A percentile compares a stretch with the other conserved stretches of the same genome.
These are phyloP conservation scores for Arthrobotrys entomopaga DNA, from an alignment of 2,329 filamentous ascomycete genomes.

Conservation along the genomic window DNA sequence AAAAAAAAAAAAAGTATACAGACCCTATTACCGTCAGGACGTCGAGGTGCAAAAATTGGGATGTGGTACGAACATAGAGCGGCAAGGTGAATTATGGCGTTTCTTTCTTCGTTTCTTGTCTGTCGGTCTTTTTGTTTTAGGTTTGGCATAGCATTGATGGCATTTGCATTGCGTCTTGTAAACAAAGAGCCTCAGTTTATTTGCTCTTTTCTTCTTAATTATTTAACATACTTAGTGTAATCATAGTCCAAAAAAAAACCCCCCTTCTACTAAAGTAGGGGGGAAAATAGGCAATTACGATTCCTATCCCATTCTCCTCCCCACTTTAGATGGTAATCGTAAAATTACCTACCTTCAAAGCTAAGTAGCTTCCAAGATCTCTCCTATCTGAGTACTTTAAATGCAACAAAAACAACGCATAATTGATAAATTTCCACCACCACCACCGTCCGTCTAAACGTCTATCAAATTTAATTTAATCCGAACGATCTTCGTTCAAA, in stretches of 20 bases:
- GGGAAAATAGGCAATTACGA: not conserved
- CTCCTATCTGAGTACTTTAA: too few relatives aligned
- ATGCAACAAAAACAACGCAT: slow-evolving; percentile 27
- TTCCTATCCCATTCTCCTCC: not conserved
- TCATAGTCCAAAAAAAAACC: not conserved
- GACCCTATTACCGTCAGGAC: slow-evolving; percentile 12
- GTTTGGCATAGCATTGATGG: slow-evolving; percentile 28
- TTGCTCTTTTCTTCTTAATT: not conserved
- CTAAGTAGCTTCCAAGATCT: too few relatives aligned
- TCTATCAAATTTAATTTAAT: too few relatives aligned
- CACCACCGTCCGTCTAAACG: not conserved
- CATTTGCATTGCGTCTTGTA: slow-evolving; percentile 26
- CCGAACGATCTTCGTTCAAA: too few relatives aligned
- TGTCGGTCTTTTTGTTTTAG: not conserved
- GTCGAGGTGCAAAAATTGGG: not conserved
- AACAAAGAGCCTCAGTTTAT: too few relatives aligned
- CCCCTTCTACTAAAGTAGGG: not conserved
- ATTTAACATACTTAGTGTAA: slow-evolving; percentile 4
- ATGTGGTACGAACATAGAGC: slow-evolving; percentile 31
- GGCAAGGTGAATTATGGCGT: slow-evolving; percentile 43
- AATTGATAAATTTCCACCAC: not conserved
- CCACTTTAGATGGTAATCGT: too few relatives aligned
- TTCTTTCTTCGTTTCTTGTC: slow-evolving; percentile 11
- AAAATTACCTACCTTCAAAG: too few relatives aligned
- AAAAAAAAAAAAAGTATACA: slow-evolving; percentile 20